Conservation (phyloP, 192 early-diverging fungal genomes). For the Rhizophagus clarus region DNA sequence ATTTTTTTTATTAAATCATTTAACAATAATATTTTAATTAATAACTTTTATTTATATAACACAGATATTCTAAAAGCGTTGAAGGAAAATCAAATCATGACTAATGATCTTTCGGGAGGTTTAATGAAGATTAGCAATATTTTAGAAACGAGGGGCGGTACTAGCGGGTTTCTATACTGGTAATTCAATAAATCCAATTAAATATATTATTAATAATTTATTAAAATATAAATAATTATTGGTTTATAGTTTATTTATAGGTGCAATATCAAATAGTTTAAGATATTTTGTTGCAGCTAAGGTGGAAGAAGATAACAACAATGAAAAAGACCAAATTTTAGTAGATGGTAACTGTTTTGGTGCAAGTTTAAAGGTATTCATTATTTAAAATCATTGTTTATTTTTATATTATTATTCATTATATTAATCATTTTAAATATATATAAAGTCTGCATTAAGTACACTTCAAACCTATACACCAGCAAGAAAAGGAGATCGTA, state of each 20-base stretch:
- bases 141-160: conserved; percentile 81
- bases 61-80: conserved; percentile 55
- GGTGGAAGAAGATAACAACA: not conserved
- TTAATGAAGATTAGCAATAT: conserved; percentile 62
- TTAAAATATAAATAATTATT: conserved; percentile 39
- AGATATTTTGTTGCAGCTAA: not conserved
- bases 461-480: conserved; percentile 67
- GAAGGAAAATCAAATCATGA: conserved; percentile 34
- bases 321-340: not conserved
- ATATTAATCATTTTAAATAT: not conserved
- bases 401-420: not conserved
- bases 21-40: conserved; percentile 26
- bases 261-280: not conserved
- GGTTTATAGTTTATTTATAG: conserved; percentile 42
- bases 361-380: conserved; percentile 45
- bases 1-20: not conserved
- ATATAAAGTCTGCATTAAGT: conserved; percentile 45
- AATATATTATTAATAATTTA: not conserved
- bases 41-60: not conserved
- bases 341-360: conserved; percentile 1
- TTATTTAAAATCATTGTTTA: conserved; percentile 9
- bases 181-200: conserved; percentile 35
- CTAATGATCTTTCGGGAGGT: conserved; percentile 57
- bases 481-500: conserved; percentile 72
- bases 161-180: conserved; percentile 78